Evolutionary conservation across 2,329 filamentous ascomycete species (phyloP), one percentile per base, ranked within the genome.

Genomic region (Colletotrichum falcatum): DNA sequence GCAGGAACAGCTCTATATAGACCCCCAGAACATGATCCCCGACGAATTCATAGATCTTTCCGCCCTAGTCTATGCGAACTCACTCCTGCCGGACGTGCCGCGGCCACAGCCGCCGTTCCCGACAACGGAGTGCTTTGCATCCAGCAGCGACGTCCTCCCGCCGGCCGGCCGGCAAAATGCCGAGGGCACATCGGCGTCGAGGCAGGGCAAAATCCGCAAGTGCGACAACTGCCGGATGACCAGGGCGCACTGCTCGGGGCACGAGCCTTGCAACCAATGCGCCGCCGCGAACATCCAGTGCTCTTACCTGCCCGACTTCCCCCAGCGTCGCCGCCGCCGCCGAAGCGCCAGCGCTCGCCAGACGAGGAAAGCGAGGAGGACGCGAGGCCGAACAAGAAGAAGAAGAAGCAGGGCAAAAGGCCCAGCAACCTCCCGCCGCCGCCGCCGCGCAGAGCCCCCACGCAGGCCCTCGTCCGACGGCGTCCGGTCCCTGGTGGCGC

Each of bases 401-500:
- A 46, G 44, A 30, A 30, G 9, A 9, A 3, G 14, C 20, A 44
- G 7, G n/a, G n/a, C n/a, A 44, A 53, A 2, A 55, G 49, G 5
- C 26, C 12, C 7, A 16, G n/a, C n/a, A 49, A 5, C n/a, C 30
- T 28, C 23, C 35, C 35, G 23, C 46, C 46, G 46, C 26, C 18
- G 11, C 44, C 46, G 16, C 18, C 3, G 33, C 58, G n/a, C 37
- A 6, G 28, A 20, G n/a, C 11, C 37, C 35, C 14, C 2, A 11
- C 14, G 11, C 23, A 26, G n/a, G 28, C 65, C 16, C 61, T 65
- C 18, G 18, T 37, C 23, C 66, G 66, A 46, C 48, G 49, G 1
- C 46, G 23, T 6, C 48, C 55, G 16, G n/a, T 12, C 4, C 46
- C 20, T 9, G 5, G 23, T 39, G n/a, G n/a, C n/a, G n/a, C n/a